These are phyloP conservation scores for Suhomyces faveliae DNA, from an alignment of 805 yeast species.

Conservation along the genomic window DNA sequence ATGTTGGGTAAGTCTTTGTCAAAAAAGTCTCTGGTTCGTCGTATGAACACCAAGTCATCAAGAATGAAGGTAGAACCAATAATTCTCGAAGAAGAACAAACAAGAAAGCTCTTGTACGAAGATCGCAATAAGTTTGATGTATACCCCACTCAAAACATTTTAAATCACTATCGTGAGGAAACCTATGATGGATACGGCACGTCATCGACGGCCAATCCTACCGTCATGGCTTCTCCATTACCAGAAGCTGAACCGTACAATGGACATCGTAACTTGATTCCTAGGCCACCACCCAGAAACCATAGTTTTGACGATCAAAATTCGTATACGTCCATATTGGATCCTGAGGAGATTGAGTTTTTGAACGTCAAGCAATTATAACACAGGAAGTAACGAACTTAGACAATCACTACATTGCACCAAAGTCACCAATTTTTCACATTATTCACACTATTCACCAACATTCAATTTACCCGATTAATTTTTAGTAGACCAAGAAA, in stretches of 20 bases:
- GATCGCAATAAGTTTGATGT: slow-evolving; percentile 6
- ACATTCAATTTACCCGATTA: too few relatives aligned
- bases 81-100: slow-evolving; percentile 18
- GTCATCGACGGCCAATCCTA: background rate
- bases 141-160: slow-evolving; percentile 2
- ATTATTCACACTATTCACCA: too few relatives aligned
- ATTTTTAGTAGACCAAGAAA: too few relatives aligned
- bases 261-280: background rate
- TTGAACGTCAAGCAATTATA: slow-evolving; percentile 16
- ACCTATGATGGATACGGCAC: slow-evolving; percentile 27
- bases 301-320: background rate
- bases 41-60: slow-evolving; percentile 7
- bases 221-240: background rate
- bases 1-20: slow-evolving; percentile 38
- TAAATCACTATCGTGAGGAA: slow-evolving; percentile 24
- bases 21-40: slow-evolving; percentile 31
- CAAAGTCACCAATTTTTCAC: too few relatives aligned
- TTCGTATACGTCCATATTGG: slow-evolving; percentile 16
- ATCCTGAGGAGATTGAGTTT: slow-evolving; percentile 23
- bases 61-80: background rate
- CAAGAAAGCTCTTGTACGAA: slow-evolving; percentile 21
- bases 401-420: too few relatives aligned
- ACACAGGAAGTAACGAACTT: too few relatives aligned
- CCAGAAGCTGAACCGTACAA: background rate
- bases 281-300: background rate